Evolutionary conservation across 1,284 basidiomycete genomes (phyloP).

Genomic region (Sporisorium exsertum): DNA sequence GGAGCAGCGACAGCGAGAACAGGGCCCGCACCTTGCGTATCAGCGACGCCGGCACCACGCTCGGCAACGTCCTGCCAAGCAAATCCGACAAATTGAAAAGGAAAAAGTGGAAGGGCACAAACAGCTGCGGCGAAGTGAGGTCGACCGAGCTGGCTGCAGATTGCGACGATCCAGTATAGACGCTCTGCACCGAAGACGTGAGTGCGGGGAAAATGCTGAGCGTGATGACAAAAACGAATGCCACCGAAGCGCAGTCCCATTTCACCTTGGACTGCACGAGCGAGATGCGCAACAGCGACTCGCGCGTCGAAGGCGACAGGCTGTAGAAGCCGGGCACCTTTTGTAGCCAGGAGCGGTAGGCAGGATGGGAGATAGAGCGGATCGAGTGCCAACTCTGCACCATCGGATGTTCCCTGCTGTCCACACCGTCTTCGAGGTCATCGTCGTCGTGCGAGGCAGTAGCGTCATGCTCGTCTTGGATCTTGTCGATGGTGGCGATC

Average conservation of each 20-base stretch:
- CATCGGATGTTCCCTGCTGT: slow-evolving; percentile 23
- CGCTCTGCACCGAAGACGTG: slow-evolving; percentile 57
- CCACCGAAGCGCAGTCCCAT: slow-evolving; percentile 44
- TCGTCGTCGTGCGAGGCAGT: slow-evolving; percentile 10
- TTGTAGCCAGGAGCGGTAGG: slow-evolving; percentile 43
- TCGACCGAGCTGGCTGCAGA: slow-evolving; percentile 18
- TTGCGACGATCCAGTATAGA: slow-evolving; percentile 27
- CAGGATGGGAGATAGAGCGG: slow-evolving; percentile 44
- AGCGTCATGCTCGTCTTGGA: slow-evolving; percentile 28
- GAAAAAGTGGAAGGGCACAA: slow-evolving; percentile 62
- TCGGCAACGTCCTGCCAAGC: slow-evolving; percentile 55
- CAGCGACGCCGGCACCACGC: slow-evolving; percentile 30
- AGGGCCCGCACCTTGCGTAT: slow-evolving; percentile 28
- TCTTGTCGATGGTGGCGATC: slow-evolving; percentile 44
- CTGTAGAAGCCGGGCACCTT: slow-evolving; percentile 42
- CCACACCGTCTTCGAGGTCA: slow-evolving; percentile 16
- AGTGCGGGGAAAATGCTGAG: slow-evolving; percentile 61
- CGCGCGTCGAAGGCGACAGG: slow-evolving; percentile 34
- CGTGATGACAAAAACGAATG: slow-evolving; percentile 52
- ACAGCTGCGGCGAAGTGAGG: slow-evolving; percentile 56
- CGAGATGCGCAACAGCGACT: slow-evolving; percentile 42
- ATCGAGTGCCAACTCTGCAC: slow-evolving; percentile 50
- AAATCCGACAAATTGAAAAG: slow-evolving; percentile 61
- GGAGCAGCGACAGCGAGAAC: slow-evolving; percentile 33
- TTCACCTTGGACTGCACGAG: slow-evolving; percentile 54